A percentile compares a stretch with the other conserved stretches of the same genome.
phyloP scores from a whole-genome alignment of 345 rosid species.

The Triadica sebifera region DNA sequence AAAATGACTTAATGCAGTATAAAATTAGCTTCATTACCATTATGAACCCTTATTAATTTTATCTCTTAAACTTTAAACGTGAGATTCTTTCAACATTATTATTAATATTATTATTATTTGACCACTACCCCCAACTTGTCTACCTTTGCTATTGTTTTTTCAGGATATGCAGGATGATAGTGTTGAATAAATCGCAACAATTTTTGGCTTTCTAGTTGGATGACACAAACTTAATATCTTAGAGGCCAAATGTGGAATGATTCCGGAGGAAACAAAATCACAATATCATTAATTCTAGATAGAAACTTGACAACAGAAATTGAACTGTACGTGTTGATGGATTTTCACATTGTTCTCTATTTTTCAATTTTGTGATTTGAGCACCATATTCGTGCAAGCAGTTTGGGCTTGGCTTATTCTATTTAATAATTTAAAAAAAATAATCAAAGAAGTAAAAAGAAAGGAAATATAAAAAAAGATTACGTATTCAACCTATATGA shows the following conservation, averaged over 20 bases:
- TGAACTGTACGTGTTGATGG: background rate
- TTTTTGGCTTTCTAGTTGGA: constrained; percentile 1
- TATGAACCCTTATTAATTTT: too few species aligned
- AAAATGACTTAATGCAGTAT: too few species aligned
- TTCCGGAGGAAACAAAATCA: background rate
- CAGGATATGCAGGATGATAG: background rate
- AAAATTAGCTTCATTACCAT: too few species aligned
- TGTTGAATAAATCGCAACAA: constrained; percentile 8
- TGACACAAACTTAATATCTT: background rate
- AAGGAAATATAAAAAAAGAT: too few species aligned
- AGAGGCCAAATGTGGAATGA: background rate
- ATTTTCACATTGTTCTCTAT: background rate
- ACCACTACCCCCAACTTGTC: background rate
- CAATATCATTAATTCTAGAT: background rate
- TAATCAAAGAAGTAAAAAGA: too few species aligned
- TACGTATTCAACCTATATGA: too few species aligned
- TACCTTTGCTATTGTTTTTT: background rate
- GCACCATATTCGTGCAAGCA: too few species aligned
- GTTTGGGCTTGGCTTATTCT: too few species aligned
- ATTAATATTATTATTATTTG: background rate
- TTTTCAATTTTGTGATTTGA: background rate
- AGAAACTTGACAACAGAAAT: background rate
- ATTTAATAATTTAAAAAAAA: too few species aligned
- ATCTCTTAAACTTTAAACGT: too few species aligned
- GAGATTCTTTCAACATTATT: too few species aligned